A percentile compares a stretch with the other conserved stretches of the same genome.
Conservation (phyloP, 2,329 filamentous ascomycete genomes). For the Botrytis elliptica region DNA sequence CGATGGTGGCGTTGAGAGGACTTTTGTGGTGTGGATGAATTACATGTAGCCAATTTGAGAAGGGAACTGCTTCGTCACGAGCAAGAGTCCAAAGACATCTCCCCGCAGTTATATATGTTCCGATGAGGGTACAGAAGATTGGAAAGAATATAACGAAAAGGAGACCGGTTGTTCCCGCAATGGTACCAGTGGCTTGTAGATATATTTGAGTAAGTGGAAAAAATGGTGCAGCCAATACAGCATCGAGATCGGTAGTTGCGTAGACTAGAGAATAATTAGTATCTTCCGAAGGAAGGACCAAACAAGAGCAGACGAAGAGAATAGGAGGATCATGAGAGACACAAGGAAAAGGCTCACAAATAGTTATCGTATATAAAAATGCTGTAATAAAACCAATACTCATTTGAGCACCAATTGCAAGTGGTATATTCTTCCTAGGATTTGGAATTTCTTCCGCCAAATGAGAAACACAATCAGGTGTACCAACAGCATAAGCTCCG, state of each 20-base stretch:
- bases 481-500: slow-evolving; percentile 66
- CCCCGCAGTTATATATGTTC: slow-evolving; percentile 59
- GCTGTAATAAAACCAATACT: slow-evolving; percentile 52
- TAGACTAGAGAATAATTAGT: slow-evolving; percentile 46
- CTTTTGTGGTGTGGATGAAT: slow-evolving; percentile 49
- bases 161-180: slow-evolving; percentile 51
- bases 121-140: slow-evolving; percentile 51
- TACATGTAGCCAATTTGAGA: slow-evolving; percentile 46
- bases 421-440: slow-evolving; percentile 52
- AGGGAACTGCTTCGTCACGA: slow-evolving; percentile 57
- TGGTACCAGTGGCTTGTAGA: slow-evolving; percentile 54
- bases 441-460: slow-evolving; percentile 62
- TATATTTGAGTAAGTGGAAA: slow-evolving; percentile 69
- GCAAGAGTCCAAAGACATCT: slow-evolving; percentile 63
- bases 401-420: slow-evolving; percentile 52
- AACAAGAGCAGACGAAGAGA: too few species aligned
- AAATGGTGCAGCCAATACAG: slow-evolving; percentile 49
- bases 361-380: slow-evolving; percentile 51
- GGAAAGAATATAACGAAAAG: slow-evolving; percentile 54
- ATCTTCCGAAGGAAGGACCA: background rate
- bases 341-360: slow-evolving; percentile 29
- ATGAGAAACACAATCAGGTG: slow-evolving; percentile 64
- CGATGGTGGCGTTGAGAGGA: slow-evolving; percentile 56
- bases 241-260: slow-evolving; percentile 53
- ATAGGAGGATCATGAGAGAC: too few species aligned